phyloP scores from a whole-genome alignment of 1,139 yeast genomes.

The Diutina siamensis region DNA sequence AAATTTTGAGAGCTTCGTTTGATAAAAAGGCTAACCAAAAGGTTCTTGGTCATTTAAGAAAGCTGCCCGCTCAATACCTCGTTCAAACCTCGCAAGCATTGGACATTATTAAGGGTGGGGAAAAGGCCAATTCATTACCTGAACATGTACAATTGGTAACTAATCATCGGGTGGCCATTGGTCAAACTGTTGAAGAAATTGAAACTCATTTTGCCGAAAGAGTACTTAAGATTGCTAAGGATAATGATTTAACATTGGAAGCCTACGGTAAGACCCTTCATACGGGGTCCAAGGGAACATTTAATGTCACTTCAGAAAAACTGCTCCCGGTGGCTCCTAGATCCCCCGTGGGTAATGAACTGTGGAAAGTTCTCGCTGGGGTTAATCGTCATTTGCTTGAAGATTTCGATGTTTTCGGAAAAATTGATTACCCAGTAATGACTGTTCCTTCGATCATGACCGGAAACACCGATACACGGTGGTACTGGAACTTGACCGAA shows the following conservation, averaged over 20 bases:
- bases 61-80: slow-evolving; percentile 6
- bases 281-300: not conserved
- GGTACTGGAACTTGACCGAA: slow-evolving; percentile 6
- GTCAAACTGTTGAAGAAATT: not conserved
- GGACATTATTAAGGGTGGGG: slow-evolving; percentile 7
- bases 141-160: slow-evolving; percentile 6
- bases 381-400: slow-evolving; percentile 34
- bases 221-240: not conserved
- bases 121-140: slow-evolving; percentile 7
- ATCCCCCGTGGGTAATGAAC: slow-evolving; percentile 25
- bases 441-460: slow-evolving; percentile 2
- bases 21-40: slow-evolving; percentile 10
- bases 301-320: not conserved
- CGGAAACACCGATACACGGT: slow-evolving; percentile 5
- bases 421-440: not conserved
- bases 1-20: slow-evolving; percentile 9
- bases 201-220: not conserved
- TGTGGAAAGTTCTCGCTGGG: slow-evolving; percentile 31
- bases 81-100: slow-evolving; percentile 7
- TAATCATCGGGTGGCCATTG: slow-evolving; percentile 7
- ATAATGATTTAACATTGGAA: not conserved
- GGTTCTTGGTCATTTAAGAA: slow-evolving; percentile 8
- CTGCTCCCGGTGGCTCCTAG: slow-evolving; percentile 24
- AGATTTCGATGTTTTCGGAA: slow-evolving; percentile 11
- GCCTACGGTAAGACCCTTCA: not conserved